Base-by-base conservation (phyloP, 192 early-diverging fungal species). In the Coemansia aciculifera region DNA sequence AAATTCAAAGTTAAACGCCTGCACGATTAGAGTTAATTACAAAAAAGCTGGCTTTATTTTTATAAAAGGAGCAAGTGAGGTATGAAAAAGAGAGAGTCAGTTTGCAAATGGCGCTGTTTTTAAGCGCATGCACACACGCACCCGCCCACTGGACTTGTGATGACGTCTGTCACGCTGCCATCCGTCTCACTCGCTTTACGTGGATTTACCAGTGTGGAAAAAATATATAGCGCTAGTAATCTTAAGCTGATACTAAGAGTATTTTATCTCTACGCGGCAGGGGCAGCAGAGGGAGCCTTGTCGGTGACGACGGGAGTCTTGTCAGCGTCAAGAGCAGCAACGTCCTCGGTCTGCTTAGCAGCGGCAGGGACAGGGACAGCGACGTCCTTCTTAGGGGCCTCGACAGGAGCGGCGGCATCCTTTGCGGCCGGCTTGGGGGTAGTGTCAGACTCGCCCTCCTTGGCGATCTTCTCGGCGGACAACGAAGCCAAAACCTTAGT, bases 181-280 rank as follows among this genome's bases (percentile, higher is more conserved):
- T 12, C 8, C 44, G 15, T 48, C 32, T 39, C 42, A 8, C 15
- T 23, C 38, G 19, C 1, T 21, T 43, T 39, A 13, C 12, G 11
- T 3, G 1, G 36, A n/a, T 60, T 38, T 60, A 9, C 34, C 34
- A 32, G 8, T 29, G 3, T 60, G 19, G 19, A 62, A 37, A 62
- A 62, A n/a, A 39, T 34, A 44, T 44, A 17, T 51, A 10, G 27
- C 24, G 27, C 52, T 54, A 54, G 11, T 13, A 9, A 27, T 23
- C 21, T 23, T 27, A 7, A 17, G 6, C 54, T 57, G 54, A 31
- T 34, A 31, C 54, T n/a, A 57, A 6, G 5, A 17, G 15, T 17
- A 6, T 32, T n/a, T 64, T 32, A n/a, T 49, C n/a, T 36, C 32
- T 67, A 59, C 10, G 60, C 39, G n/a, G 67, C 60, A 37, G 64